These are phyloP conservation scores for Carex littledalei DNA, from an alignment of 176 grass and related monocot species.

Conservation along the genomic window DNA sequence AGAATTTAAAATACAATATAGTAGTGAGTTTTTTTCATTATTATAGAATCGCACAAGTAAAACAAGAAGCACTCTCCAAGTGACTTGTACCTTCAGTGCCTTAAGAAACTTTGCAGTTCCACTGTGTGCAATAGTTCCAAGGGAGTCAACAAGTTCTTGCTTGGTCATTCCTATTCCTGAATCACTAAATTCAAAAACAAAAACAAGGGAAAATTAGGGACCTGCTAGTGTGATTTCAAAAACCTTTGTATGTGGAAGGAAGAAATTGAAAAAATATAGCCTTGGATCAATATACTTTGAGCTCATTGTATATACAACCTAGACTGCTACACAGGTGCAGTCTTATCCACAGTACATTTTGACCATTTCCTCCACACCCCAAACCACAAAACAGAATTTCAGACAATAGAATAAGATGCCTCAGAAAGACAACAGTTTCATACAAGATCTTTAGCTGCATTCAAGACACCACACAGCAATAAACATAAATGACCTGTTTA, in stretches of 20 bases:
- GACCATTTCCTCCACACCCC: not conserved
- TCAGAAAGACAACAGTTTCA: not conserved
- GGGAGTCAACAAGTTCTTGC: conserved; percentile 86
- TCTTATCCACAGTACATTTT: not conserved
- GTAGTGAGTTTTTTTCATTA: conserved; percentile 5
- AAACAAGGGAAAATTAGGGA: not conserved
- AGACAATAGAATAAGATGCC: not conserved
- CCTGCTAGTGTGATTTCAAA: not conserved
- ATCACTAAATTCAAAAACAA: conserved; percentile 52
- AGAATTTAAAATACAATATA: conserved; percentile 12
- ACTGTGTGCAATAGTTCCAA: conserved; percentile 95
- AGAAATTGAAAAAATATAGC: not conserved
- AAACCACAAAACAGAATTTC: not conserved
- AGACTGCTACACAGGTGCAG: not conserved
- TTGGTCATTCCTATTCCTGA: conserved; percentile 94
- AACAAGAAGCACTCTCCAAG: not conserved
- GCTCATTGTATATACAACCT: not conserved
- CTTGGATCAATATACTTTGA: not conserved
- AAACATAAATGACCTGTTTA: not conserved
- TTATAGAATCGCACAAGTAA: not conserved
- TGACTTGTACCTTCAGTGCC: conserved; percentile 64
- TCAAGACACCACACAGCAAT: not conserved
- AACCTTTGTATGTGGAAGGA: not conserved
- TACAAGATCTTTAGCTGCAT: not conserved
- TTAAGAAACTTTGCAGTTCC: conserved; percentile 96